Conservation (phyloP, 2,329 filamentous ascomycete species). For the Botrytis sinoallii region DNA sequence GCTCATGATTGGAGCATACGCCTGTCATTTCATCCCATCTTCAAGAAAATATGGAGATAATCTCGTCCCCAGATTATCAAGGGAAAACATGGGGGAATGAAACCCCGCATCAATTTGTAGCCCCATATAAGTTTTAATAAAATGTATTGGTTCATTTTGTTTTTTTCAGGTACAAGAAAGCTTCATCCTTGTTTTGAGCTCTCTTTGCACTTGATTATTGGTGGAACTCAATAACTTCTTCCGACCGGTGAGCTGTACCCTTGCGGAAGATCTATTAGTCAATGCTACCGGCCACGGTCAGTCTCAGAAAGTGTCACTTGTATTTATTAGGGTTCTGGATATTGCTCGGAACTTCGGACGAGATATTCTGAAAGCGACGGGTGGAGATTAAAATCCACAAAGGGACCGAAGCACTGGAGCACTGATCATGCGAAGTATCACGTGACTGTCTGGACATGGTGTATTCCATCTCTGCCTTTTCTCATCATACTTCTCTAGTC, state of each 20-base stretch:
- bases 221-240: neutral
- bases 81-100: neutral
- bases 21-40: slow-evolving; percentile 5
- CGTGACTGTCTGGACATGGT: neutral
- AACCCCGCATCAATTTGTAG: slow-evolving; percentile 1
- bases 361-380: neutral
- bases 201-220: neutral
- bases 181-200: neutral
- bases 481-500: no score
- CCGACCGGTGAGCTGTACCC: neutral
- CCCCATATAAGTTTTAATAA: neutral
- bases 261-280: neutral
- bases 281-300: neutral
- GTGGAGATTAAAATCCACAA: neutral
- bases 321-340: neutral
- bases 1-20: neutral
- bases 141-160: neutral
- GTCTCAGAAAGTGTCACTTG: neutral
- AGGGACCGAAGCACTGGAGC: neutral
- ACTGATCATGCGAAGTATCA: neutral
- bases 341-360: neutral
- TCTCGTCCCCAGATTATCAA: slow-evolving; percentile 10
- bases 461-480: neutral
- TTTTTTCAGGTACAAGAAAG: neutral
- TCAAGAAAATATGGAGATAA: neutral